Percentiles rank a stretch among this genome's conserved stretches.
These are phyloP conservation scores for Pythium myriotylum DNA, from an alignment of 352 stramenopile species.

Conservation along the genomic window DNA sequence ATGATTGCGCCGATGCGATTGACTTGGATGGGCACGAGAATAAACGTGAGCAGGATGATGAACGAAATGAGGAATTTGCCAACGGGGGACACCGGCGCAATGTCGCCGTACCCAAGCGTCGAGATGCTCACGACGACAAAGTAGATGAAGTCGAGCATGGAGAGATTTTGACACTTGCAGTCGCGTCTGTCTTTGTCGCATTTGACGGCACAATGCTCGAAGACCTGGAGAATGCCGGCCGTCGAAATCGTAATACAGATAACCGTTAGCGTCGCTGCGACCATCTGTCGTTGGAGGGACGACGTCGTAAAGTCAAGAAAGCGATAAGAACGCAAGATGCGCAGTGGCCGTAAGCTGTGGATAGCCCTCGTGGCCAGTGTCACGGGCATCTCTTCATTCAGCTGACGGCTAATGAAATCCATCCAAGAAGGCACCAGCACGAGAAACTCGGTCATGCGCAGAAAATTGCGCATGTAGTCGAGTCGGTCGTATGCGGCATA, in stretches of 20 bases:
- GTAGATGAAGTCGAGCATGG: conserved; percentile 78
- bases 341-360: conserved; percentile 55
- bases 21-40: conserved; percentile 79
- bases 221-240: conserved; percentile 64
- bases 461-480: conserved; percentile 53
- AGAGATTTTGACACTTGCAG: conserved; percentile 55
- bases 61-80: conserved; percentile 83
- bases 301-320: conserved; percentile 76
- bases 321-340: conserved; percentile 72
- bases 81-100: conserved; percentile 56
- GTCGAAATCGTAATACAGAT: conserved; percentile 75
- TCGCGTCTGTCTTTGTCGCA: conserved; percentile 20
- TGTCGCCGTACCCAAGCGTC: conserved; percentile 84
- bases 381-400: conserved; percentile 1
- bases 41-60: conserved; percentile 84
- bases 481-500: conserved; percentile 69
- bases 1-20: conserved; percentile 78
- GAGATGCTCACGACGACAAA: conserved; percentile 87
- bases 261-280: conserved; percentile 63
- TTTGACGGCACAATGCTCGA: conserved; percentile 54
- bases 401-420: conserved; percentile 16
- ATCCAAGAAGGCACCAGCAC: conserved; percentile 68
- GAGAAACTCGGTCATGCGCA: conserved; percentile 60
- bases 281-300: conserved; percentile 69
- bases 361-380: conserved; percentile 25